Evolutionary conservation across 169 alveolate genomes (phyloP), one percentile per base, ranked within the genome.

Genomic region (Plasmodium cynomolgi): DNA sequence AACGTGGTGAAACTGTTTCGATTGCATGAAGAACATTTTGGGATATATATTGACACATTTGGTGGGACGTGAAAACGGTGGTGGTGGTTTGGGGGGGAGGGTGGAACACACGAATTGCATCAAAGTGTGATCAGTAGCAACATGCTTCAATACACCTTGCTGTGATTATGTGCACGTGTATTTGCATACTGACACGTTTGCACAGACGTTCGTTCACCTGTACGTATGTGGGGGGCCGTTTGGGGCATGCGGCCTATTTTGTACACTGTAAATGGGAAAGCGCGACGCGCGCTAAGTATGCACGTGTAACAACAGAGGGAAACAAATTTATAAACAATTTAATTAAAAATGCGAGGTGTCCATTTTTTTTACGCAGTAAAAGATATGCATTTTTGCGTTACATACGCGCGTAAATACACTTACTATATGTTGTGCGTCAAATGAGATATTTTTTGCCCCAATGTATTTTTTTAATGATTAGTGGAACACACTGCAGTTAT

Each of bases 321-420:
- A 62, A 83, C 37, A 34, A 54, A 83, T 83, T 54, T 56, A 54
- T 56, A 33, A 83, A 83, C 74, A 83, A 26, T 54, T 83, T 82
- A 82, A 56, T 56, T 83, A 83, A 83, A 54, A 83, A 20, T 33
- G 3, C 62, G 41, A 68, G 20, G 72, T 83, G 91, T 54, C 58
- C 91, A 83, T 54, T 83, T 58, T 83, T 83, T 17, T 83, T 29
- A 68, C 13, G 37, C 77, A 68, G 13, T 20, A 68, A 23, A 68
- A 23, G 77, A 68, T 68, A 68, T 68, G 77, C 17, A 68, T 20
- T 68, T 20, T 68, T 68, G 37, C 3, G 77, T 23, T 20, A 23
- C 17, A 20, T n/a, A 62, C 77, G n/a, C 41, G 37, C 39, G n/a
- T 68, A 68, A 68, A 68, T 68, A 68, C 34, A 26, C 77, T 26